Evolutionary conservation across 768 basidiomycete species (phyloP).

Genomic region (Galerina sulciceps): DNA sequence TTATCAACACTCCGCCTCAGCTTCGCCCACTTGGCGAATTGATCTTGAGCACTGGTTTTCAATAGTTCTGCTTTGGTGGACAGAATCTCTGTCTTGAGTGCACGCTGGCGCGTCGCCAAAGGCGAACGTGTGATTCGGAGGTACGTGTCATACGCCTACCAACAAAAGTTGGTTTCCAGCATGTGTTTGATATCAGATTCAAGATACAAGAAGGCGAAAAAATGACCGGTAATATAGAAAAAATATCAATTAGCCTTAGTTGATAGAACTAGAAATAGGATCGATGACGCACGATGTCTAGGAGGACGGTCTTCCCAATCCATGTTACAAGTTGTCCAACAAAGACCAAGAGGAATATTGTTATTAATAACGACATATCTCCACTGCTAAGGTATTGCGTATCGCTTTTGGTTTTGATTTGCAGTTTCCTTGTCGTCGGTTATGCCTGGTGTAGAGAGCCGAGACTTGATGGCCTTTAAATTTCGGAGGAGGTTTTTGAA

Average conservation of each 20-base stretch:
- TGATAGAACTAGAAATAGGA: not conserved
- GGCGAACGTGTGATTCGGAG: constrained; percentile 65
- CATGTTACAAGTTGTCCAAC: constrained; percentile 84
- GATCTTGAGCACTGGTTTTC: constrained; percentile 93
- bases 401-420: too few species aligned
- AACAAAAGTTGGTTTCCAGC: not conserved
- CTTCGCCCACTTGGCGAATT: constrained; percentile 99
- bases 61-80: constrained; percentile 82
- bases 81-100: constrained; percentile 82
- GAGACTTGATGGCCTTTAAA: too few species aligned
- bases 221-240: not conserved
- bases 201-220: not conserved
- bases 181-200: not conserved
- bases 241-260: too few species aligned
- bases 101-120: constrained; percentile 59
- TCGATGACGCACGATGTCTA: constrained; percentile 68
- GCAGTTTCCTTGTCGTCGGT: too few species aligned
- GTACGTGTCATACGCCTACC: constrained; percentile 76
- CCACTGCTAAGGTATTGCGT: too few species aligned
- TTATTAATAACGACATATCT: constrained; percentile 76
- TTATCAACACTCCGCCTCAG: constrained; percentile 90
- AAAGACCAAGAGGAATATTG: constrained; percentile 84
- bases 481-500: too few species aligned
- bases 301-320: constrained; percentile 85
- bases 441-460: too few species aligned